Evolutionary conservation across 1,284 basidiomycete species (phyloP), one percentile per base, ranked within the genome.

Genomic region (Austropuccinia psidii): DNA sequence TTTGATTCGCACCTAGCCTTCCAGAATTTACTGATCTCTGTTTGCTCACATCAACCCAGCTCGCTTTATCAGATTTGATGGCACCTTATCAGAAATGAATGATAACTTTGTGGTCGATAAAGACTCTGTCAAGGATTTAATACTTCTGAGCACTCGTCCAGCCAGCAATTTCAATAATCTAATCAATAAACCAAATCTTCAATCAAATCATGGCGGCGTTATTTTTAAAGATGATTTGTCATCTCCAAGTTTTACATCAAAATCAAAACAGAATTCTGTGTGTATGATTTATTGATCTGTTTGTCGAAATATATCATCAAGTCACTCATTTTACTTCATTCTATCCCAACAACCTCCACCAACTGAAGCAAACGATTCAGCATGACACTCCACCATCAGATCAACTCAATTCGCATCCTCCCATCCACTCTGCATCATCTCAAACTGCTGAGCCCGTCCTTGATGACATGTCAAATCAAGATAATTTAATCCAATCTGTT

Each of bases 101-200:
- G 50, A 52, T 24, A 57, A 43, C 37, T 54, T 69, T 21, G 41
- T 58, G 3, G 50, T 69, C 27, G 66, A 69, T 43, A 69, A 69
- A 29, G 66, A 69, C n/a, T 69, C 50, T 24, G 66, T 69, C 21
- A 69, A 69, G 47, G 66, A 69, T 47, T 31, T 69, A 8, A 69
- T 52, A 24, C 41, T 69, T 3, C 64, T 67, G 47, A 67, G 64
- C 35, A 54, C 50, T 24, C 47, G 27, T 35, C 49, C 64, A 60
- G 37, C 21, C 35, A 29, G 27, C 47, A 62, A 17, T 33, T 45
- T 29, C 5, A 31, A n/a, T 15, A 24, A 64, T 27, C n/a, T 45
- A 45, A 45, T 45, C 43, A 8, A 60, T 43, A 33, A 64, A 1
- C 39, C 60, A 4, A 17, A 64, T 15, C 27, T n/a, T 64, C 60